These are phyloP conservation scores for Trichoderma pleuroti DNA, from an alignment of 2,329 filamentous ascomycete genomes.

Conservation along the genomic window DNA sequence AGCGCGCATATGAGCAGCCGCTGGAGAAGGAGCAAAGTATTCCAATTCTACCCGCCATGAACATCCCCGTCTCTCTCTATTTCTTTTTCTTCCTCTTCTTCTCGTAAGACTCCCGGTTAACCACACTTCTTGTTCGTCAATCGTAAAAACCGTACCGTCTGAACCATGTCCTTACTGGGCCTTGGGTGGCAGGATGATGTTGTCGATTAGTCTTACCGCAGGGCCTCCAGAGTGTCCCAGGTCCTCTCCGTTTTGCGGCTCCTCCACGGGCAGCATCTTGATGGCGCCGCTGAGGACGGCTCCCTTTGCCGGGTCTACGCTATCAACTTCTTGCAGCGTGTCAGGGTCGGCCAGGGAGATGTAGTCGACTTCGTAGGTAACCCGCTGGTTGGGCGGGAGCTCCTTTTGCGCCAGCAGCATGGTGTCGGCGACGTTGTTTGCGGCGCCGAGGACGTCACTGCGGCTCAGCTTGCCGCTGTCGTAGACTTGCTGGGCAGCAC, in stretches of 20 bases:
- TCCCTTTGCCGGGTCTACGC: constrained; percentile 65
- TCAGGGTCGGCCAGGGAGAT: constrained; percentile 85
- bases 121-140: neutral
- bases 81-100: neutral
- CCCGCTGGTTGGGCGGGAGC: constrained; percentile 58
- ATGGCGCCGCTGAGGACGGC: constrained; percentile 87
- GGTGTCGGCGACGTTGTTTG: constrained; percentile 55
- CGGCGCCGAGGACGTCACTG: constrained; percentile 67
- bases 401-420: constrained; percentile 59
- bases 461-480: constrained; percentile 50
- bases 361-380: constrained; percentile 82
- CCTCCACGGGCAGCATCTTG: constrained; percentile 81
- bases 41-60: neutral
- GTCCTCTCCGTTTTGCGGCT: constrained; percentile 66
- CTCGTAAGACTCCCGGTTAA: neutral
- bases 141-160: neutral
- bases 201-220: constrained; percentile 86
- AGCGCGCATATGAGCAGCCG: neutral
- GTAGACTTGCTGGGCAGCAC: constrained; percentile 67
- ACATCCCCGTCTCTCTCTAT: neutral
- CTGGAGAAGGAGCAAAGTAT: neutral
- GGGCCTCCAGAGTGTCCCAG: constrained; percentile 70
- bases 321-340: constrained; percentile 72
- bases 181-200: constrained; percentile 63
- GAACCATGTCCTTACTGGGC: constrained; percentile 27